Conservation (phyloP, 768 basidiomycete genomes). For the Macrolepiota fuliginosa region DNA sequence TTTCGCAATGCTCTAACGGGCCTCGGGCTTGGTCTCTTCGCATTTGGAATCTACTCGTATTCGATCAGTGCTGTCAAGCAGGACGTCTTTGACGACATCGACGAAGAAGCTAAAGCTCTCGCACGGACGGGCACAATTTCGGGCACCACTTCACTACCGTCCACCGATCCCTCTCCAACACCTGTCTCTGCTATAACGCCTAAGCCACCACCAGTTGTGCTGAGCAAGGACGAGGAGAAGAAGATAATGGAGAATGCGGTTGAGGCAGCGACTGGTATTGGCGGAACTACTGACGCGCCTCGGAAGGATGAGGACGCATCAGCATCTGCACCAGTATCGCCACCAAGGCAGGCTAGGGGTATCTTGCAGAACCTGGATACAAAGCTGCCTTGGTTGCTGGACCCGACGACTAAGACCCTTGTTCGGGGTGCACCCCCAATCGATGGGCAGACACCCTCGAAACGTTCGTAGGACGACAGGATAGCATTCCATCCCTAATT, state of each 20-base stretch:
- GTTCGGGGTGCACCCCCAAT: conserved; percentile 75
- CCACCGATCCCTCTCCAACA: background rate
- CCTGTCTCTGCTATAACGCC: background rate
- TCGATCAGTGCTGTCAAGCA: conserved; percentile 94
- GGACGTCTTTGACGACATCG: conserved; percentile 86
- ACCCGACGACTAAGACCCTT: conserved; percentile 60
- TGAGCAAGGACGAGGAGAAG: conserved; percentile 1
- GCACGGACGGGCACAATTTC: conserved; percentile 10
- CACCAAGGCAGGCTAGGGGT: conserved; percentile 31
- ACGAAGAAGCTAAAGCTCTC: conserved; percentile 71
- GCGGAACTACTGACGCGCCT: background rate
- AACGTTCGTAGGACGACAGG: background rate
- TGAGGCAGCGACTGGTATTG: background rate
- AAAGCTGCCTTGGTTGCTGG: conserved; percentile 49
- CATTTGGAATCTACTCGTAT: conserved; percentile 83
- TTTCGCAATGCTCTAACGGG: conserved; percentile 59
- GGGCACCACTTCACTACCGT: conserved; percentile 4
- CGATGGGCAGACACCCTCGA: conserved; percentile 34
- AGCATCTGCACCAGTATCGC: background rate
- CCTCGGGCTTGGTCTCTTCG: conserved; percentile 65
- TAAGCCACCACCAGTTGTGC: conserved; percentile 1
- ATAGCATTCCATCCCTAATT: background rate
- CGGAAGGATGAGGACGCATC: background rate
- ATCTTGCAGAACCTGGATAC: conserved; percentile 43
- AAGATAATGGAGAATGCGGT: conserved; percentile 10